phyloP scores from a whole-genome alignment of 1,284 basidiomycete species.

The Heterobasidion annosum region DNA sequence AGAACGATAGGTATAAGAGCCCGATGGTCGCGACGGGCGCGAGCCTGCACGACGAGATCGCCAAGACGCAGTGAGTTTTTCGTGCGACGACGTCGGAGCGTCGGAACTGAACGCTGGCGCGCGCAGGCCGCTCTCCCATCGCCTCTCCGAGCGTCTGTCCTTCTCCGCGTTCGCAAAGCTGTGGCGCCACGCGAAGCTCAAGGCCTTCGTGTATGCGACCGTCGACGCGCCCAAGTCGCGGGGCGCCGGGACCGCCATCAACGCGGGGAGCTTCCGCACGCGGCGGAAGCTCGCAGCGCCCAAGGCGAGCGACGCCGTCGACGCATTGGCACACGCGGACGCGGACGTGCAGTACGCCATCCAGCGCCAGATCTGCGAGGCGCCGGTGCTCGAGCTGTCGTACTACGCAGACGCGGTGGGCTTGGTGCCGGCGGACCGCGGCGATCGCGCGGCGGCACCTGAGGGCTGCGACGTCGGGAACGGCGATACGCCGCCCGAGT shows the following conservation, averaged over 20 bases:
- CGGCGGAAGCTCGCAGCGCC: slow-evolving; percentile 26
- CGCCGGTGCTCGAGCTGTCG: slow-evolving; percentile 63
- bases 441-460: slow-evolving; percentile 19
- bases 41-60: slow-evolving; percentile 48
- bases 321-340: slow-evolving; percentile 38
- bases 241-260: slow-evolving; percentile 7
- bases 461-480: slow-evolving; percentile 70
- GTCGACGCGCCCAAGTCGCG: background rate
- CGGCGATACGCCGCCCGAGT: slow-evolving; percentile 82
- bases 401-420: slow-evolving; percentile 81
- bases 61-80: slow-evolving; percentile 37
- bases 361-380: slow-evolving; percentile 75
- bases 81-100: background rate
- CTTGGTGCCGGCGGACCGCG: slow-evolving; percentile 43
- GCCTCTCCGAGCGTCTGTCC: slow-evolving; percentile 30
- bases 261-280: slow-evolving; percentile 16
- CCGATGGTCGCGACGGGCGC: slow-evolving; percentile 61
- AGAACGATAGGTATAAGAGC: slow-evolving; percentile 70
- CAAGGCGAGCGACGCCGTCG: slow-evolving; percentile 40
- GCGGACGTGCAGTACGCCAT: slow-evolving; percentile 74
- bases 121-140: slow-evolving; percentile 9
- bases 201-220: slow-evolving; percentile 20
- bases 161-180: slow-evolving; percentile 42
- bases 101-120: background rate
- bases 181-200: slow-evolving; percentile 48